Base-by-base conservation (phyloP, 441 rosid genomes). In the Kokia cookei region DNA sequence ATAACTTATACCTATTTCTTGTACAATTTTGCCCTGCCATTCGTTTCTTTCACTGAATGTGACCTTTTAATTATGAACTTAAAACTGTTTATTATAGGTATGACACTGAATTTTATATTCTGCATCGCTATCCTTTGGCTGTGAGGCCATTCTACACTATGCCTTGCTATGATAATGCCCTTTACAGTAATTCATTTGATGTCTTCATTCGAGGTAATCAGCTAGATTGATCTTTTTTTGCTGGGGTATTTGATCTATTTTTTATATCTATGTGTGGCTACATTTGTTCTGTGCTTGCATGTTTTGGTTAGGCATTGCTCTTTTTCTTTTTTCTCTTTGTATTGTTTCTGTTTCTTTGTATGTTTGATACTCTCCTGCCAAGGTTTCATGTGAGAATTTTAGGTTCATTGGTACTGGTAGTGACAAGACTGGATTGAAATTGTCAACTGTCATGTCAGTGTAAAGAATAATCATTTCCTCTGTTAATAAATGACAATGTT, bases 61-160 rank as follows among this genome's bases (percentile, higher is more conserved):
- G 5, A 43, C 53, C 15, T 62, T 51, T 37, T 51, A 14, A 43
- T 24, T 15, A 27, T 27, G 47, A 53, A 51, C 55, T 40, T 26
- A 63, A 51, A 26, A 12, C 67, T 65, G 74, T 50, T 75, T 22
- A 32, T 74, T 73, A 59, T 75, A 87, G 95, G 87, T 91, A 93
- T 74, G 92, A 84, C 75, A 93, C 97, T 0, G 94, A 95, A 78
- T 95, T 93, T 77, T 93, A 89, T 79, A 93, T 95, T 53, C 88
- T 93, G 69, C 85, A 93, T 75, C 89, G 94, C 57, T 95, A 86
- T 80, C 97, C 98, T 69, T 58, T 81, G 79, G 92, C 91, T 65
- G 93, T 90, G 27, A 89, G 97, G 80, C 98, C 97, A 54, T 95
- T 93, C 83, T 93, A 95, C 82, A 95, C 98, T 9, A 95, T 93